Base-by-base conservation (phyloP, 2,329 filamentous ascomycete species). In the Tolypocladium sp. region DNA sequence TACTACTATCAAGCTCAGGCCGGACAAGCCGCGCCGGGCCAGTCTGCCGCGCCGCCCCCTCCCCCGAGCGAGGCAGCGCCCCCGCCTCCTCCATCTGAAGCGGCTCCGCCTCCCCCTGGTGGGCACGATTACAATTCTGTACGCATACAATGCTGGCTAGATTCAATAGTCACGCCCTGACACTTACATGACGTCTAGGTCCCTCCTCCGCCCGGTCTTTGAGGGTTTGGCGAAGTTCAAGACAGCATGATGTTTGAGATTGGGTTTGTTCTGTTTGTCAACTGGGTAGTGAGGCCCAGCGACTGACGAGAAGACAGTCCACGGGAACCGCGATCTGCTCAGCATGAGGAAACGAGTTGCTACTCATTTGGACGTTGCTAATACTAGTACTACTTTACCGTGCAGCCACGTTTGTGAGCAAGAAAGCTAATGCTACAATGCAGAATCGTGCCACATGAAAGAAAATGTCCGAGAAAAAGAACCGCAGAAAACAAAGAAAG, bases 91-190 rank as follows among this genome's bases (percentile, higher is more conserved):
- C 58, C 62, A 10, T 55, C 57, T 13, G 59, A 61, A 22, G 59
- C 55, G 3, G 38, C 59, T 5, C 59, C 59, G 1, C 80, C 81
- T 49, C 74, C 76, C 9, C 78, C 82, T 54, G 78, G 81, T n/a
- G 80, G 81, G 59, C 75, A 77, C 56, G 77, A 80, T 55, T 91
- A 90, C 69, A 85, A 82, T 65, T 79, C 86, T 66, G 88, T 89
- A 82, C 66, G 84, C 76, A 40, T 13, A 15, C 6, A 35, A 6
- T 9, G 7, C 35, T 35, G 30, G 27, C 17, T 22, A 35, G 40
- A 59, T 4, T 46, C 55, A 42, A 12, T 41, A 15, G 22, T 17
- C 35, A 30, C 22, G 27, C 9, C 44, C 40, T 7, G 15, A 15
- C 33, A 8, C 58, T 61, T 6, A 63, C 37, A 17, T 13, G 2